Percentiles rank a stretch among this genome's conserved stretches.
Conservation (phyloP, 2,329 filamentous ascomycete species). For the Exophiala oligosperma region DNA sequence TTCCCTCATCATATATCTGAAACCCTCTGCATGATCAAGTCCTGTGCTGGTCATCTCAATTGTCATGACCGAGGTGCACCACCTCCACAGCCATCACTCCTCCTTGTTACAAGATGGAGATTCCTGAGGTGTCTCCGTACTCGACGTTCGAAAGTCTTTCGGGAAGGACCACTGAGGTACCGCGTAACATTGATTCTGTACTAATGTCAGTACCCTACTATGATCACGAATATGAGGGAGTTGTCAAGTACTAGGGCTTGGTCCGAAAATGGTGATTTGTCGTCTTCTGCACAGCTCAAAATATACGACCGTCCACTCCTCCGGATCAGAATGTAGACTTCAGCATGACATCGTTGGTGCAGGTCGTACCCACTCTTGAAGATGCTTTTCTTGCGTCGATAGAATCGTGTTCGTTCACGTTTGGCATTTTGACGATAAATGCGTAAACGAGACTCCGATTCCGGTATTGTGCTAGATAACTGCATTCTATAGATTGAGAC, state of each 20-base stretch:
- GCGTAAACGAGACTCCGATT: not conserved
- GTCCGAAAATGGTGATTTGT: slow-evolving; percentile 1
- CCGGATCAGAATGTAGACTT: slow-evolving; percentile 1
- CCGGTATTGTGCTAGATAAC: not conserved
- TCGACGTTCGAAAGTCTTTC: not conserved
- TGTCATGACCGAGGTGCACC: not conserved
- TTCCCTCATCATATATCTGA: not conserved
- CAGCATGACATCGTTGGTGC: not conserved
- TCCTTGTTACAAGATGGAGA: not conserved
- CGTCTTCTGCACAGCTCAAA: not conserved
- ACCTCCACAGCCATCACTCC: not conserved
- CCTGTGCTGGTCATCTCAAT: not conserved
- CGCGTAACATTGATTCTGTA: not conserved
- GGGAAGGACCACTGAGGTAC: not conserved
- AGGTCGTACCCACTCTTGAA: slow-evolving; percentile 1
- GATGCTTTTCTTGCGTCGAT: slow-evolving; percentile 1
- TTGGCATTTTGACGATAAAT: not conserved
- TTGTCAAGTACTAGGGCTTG: not conserved
- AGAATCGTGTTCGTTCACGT: slow-evolving; percentile 1
- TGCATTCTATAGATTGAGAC: not conserved
- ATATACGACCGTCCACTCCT: slow-evolving; percentile 1
- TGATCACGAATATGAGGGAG: not conserved
- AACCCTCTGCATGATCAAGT: not conserved
- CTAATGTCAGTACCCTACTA: not conserved
- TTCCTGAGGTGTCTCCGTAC: not conserved